Evolutionary conservation across 2,329 filamentous ascomycete genomes (phyloP).

Genomic region (Ceratocystis papillata): DNA sequence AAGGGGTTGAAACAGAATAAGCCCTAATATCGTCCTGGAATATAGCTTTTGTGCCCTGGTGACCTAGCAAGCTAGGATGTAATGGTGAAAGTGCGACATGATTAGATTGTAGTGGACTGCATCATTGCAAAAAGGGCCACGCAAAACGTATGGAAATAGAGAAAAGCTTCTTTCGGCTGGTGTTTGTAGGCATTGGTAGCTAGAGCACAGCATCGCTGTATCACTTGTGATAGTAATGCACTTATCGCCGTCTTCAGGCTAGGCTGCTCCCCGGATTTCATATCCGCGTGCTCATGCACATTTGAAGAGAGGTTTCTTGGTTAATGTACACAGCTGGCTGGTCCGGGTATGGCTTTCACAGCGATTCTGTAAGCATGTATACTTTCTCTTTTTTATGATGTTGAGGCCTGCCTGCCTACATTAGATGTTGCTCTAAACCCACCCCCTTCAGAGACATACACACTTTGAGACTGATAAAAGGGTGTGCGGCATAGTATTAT

Average conservation of each 20-base stretch:
- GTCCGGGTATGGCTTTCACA: too few relatives aligned
- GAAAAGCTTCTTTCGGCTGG: neutral
- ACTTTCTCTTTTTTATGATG: too few relatives aligned
- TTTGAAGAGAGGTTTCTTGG: too few relatives aligned
- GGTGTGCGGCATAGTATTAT: too few relatives aligned
- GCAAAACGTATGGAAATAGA: neutral
- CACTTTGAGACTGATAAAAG: too few relatives aligned
- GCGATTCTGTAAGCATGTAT: too few relatives aligned
- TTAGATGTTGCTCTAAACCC: too few relatives aligned
- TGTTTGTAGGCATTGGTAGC: neutral
- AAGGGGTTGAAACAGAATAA: neutral
- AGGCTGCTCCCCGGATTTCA: neutral
- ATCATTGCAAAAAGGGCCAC: neutral
- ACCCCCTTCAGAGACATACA: too few relatives aligned
- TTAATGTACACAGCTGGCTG: too few relatives aligned
- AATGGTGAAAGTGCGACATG: neutral
- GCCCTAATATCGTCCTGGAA: conserved; percentile 1
- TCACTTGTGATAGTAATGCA: neutral
- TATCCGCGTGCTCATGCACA: neutral
- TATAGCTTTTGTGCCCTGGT: neutral
- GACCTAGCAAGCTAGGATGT: neutral
- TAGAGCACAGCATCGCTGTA: neutral
- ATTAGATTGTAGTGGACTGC: neutral
- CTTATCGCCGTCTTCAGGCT: neutral
- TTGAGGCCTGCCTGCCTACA: too few relatives aligned